These are phyloP conservation scores for Anthracocystis panici-leucophaei DNA, from an alignment of 1,284 basidiomycete genomes.

Conservation along the genomic window DNA sequence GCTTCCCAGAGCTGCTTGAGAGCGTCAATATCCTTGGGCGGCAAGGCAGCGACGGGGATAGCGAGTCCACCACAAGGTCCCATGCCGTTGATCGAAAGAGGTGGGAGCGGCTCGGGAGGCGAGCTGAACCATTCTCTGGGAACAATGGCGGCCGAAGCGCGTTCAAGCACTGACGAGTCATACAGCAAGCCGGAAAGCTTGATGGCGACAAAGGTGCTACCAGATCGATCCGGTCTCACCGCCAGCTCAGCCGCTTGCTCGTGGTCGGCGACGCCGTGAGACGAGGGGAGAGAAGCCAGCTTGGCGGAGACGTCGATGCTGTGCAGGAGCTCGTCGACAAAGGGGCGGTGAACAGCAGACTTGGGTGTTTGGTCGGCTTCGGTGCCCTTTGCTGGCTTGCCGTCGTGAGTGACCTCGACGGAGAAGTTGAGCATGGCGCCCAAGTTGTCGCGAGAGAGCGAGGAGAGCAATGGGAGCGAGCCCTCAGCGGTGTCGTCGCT, in stretches of 20 bases:
- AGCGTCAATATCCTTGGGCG: constrained; percentile 50
- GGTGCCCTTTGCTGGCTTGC: constrained; percentile 73
- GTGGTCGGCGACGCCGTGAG: constrained; percentile 32
- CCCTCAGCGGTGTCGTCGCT: constrained; percentile 84
- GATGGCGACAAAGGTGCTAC: constrained; percentile 62
- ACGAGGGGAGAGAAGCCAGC: constrained; percentile 38
- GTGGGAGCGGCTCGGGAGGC: constrained; percentile 55
- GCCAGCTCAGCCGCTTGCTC: constrained; percentile 35
- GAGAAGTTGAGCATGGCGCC: constrained; percentile 86
- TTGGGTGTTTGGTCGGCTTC: constrained; percentile 68
- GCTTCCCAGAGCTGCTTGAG: constrained; percentile 59
- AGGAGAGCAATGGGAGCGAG: constrained; percentile 77
- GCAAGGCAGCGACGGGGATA: constrained; percentile 55
- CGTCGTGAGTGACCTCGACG: constrained; percentile 79
- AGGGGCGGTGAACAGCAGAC: constrained; percentile 41
- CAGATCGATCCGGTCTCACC: constrained; percentile 44
- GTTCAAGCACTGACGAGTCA: constrained; percentile 57
- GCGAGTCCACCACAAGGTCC: constrained; percentile 57
- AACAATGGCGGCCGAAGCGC: constrained; percentile 58
- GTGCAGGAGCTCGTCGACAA: constrained; percentile 55
- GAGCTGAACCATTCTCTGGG: constrained; percentile 59
- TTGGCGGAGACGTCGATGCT: constrained; percentile 53
- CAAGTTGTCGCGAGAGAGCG: constrained; percentile 74
- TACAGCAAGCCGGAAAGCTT: constrained; percentile 62
- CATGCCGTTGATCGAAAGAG: constrained; percentile 45